phyloP scores from a whole-genome alignment of 768 basidiomycete species.

The Filobasidium floriforme region DNA sequence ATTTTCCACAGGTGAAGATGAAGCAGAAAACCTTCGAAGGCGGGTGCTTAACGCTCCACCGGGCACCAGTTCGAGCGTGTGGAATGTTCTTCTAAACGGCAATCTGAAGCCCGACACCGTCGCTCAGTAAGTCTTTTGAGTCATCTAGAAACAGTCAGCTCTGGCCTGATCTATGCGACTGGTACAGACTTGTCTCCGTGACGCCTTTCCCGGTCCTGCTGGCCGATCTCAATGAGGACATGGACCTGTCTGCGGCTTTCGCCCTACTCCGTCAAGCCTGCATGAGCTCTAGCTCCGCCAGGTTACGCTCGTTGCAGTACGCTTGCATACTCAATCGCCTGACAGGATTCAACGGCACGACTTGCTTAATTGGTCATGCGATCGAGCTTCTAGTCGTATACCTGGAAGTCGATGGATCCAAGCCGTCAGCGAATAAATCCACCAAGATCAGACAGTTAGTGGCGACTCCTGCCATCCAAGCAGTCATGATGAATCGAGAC shows the following conservation, averaged over 20 bases:
- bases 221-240: neutral
- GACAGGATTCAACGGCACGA: neutral
- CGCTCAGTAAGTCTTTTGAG: neutral
- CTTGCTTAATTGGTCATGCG: neutral
- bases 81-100: neutral
- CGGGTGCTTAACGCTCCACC: neutral
- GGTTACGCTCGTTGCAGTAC: no score
- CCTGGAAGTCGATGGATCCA: no score
- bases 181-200: neutral
- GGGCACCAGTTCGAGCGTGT: neutral
- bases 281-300: no score
- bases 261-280: neutral
- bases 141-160: neutral
- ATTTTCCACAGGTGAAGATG: conserved; percentile 14
- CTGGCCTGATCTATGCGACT: neutral
- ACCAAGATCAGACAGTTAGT: neutral
- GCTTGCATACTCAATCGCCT: neutral
- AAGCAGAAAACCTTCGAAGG: conserved; percentile 14
- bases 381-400: neutral
- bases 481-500: neutral
- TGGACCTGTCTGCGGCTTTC: neutral
- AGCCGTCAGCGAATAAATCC: neutral
- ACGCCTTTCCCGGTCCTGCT: neutral
- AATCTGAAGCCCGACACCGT: neutral
- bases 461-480: neutral